phyloP scores from a whole-genome alignment of 2,329 filamentous ascomycete species.

The Aspergillus awamori region DNA sequence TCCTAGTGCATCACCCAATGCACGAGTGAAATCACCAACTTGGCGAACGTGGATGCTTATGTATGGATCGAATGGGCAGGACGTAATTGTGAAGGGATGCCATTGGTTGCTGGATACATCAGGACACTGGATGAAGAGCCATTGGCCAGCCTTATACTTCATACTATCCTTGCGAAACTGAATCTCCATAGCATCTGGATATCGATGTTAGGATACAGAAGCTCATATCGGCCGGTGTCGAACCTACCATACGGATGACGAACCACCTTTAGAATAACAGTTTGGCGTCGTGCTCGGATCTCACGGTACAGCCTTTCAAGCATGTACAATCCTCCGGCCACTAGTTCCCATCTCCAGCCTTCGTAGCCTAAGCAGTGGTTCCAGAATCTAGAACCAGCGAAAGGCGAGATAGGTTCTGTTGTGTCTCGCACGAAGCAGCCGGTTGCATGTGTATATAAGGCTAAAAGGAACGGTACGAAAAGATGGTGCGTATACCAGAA shows the following conservation, averaged over 20 bases:
- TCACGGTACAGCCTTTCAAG: constrained; percentile 89
- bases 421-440: constrained; percentile 95
- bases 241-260: constrained; percentile 86
- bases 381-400: constrained; percentile 83
- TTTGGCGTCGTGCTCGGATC: constrained; percentile 78
- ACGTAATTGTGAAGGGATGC: constrained; percentile 99
- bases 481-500: constrained; percentile 99
- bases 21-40: constrained; percentile 91
- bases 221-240: background rate
- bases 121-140: constrained; percentile 94
- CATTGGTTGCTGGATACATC: constrained; percentile 87
- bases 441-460: constrained; percentile 91
- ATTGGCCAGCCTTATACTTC: constrained; percentile 97
- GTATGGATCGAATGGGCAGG: constrained; percentile 93
- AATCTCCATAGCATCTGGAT: constrained; percentile 86
- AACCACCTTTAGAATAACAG: constrained; percentile 89
- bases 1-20: constrained; percentile 94
- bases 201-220: constrained; percentile 23
- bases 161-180: constrained; percentile 96
- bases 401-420: constrained; percentile 72
- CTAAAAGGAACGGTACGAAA: constrained; percentile 94
- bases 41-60: constrained; percentile 93
- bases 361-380: constrained; percentile 90
- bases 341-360: constrained; percentile 95
- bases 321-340: constrained; percentile 82